Conservation (phyloP, 2,329 filamentous ascomycete species). For the Knufia petricola region DNA sequence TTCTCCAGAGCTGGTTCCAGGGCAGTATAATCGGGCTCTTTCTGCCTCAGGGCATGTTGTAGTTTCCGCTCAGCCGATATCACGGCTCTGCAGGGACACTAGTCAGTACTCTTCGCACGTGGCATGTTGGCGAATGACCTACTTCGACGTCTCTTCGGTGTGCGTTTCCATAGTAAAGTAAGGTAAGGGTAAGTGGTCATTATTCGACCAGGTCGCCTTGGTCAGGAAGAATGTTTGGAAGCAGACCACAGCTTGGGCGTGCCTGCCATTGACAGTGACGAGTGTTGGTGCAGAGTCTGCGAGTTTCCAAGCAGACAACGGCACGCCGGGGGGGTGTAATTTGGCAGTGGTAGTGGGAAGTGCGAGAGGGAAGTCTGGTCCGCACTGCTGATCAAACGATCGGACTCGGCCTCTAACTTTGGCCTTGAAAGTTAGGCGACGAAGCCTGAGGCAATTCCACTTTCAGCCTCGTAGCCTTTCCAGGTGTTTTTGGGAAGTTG, state of each 20-base stretch:
- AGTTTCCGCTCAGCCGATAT: slow-evolving; percentile 36
- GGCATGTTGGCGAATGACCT: slow-evolving; percentile 22
- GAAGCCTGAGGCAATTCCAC: no score
- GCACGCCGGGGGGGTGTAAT: background rate
- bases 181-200: slow-evolving; percentile 18
- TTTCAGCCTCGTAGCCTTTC: background rate
- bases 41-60: slow-evolving; percentile 26
- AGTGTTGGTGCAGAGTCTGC: slow-evolving; percentile 1
- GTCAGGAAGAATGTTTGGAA: slow-evolving; percentile 19
- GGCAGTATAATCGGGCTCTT: slow-evolving; percentile 15
- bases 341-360: background rate
- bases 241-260: slow-evolving; percentile 14
- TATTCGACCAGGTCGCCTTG: slow-evolving; percentile 14
- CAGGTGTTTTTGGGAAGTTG: background rate
- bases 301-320: slow-evolving; percentile 9
- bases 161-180: slow-evolving; percentile 20
- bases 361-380: no score
- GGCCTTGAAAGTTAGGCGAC: no score
- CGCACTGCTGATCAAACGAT: no score
- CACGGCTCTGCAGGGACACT: slow-evolving; percentile 28
- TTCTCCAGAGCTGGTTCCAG: slow-evolving; percentile 18
- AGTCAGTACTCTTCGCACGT: background rate
- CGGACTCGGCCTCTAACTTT: no score
- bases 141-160: slow-evolving; percentile 44
- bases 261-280: slow-evolving; percentile 16